Evolutionary conservation across 73 alveolate species (phyloP).

Genomic region (Durusdinium trenchii): DNA sequence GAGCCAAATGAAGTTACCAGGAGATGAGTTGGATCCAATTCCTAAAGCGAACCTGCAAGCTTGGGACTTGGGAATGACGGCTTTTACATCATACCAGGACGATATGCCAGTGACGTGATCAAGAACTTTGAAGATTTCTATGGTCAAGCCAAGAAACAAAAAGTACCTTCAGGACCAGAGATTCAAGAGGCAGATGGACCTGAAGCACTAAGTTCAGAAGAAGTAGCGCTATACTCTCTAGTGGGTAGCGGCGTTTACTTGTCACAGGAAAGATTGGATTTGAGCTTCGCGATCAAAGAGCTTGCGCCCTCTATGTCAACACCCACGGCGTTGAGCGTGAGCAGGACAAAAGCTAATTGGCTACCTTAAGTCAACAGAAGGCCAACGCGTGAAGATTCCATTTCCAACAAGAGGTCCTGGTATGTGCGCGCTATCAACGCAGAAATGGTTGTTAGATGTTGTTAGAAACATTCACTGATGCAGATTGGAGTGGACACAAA

Average conservation of each 20-base stretch:
- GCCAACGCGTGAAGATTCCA: background rate
- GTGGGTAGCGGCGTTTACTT: background rate
- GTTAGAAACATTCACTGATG: background rate
- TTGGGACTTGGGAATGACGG: background rate
- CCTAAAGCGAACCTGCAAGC: background rate
- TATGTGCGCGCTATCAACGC: background rate
- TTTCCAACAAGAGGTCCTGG: background rate
- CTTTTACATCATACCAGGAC: background rate
- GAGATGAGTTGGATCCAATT: background rate
- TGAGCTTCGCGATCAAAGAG: background rate
- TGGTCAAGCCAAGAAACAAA: background rate
- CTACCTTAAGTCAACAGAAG: background rate
- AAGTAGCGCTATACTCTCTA: background rate
- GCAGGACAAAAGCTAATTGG: background rate
- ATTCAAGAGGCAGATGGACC: background rate
- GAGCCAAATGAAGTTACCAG: background rate
- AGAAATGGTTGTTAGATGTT: background rate
- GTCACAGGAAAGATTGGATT: background rate
- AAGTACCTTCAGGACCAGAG: background rate
- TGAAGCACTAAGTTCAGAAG: background rate
- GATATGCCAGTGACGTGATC: background rate
- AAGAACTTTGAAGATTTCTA: background rate
- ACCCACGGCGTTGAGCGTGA: background rate
- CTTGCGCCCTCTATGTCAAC: background rate
- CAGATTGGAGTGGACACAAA: too few relatives aligned